Percentiles rank a stretch among this genome's conserved stretches.
Evolutionary conservation across 495 filamentous ascomycete genomes (phyloP).

Genomic region (Darksidea phi): DNA sequence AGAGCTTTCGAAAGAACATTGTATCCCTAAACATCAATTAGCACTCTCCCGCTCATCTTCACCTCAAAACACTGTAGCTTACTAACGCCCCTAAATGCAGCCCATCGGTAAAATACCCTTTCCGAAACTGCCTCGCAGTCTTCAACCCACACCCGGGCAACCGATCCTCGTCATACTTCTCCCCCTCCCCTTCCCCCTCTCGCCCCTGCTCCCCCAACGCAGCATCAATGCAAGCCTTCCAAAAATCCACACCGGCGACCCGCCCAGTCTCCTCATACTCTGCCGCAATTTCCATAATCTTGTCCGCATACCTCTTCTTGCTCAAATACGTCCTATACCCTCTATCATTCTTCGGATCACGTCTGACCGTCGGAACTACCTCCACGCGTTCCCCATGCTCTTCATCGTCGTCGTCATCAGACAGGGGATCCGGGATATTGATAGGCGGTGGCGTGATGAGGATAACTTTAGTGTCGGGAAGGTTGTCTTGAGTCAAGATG

Average conservation of each 20-base stretch:
- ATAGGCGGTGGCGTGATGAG: slow-evolving; percentile 41
- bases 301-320: slow-evolving; percentile 38
- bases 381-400: too few species aligned
- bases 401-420: slow-evolving; percentile 10
- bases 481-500: slow-evolving; percentile 27
- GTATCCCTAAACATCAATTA: slow-evolving; percentile 25
- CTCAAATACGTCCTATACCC: slow-evolving; percentile 37
- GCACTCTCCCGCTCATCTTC: background rate
- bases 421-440: slow-evolving; percentile 24
- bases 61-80: slow-evolving; percentile 5
- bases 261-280: slow-evolving; percentile 28
- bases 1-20: slow-evolving; percentile 26
- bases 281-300: slow-evolving; percentile 38
- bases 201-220: slow-evolving; percentile 26
- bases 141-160: slow-evolving; percentile 36
- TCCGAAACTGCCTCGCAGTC: slow-evolving; percentile 27
- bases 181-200: slow-evolving; percentile 15
- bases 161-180: slow-evolving; percentile 28
- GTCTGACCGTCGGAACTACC: too few species aligned
- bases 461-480: slow-evolving; percentile 35
- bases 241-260: slow-evolving; percentile 33
- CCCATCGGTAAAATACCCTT: slow-evolving; percentile 37
- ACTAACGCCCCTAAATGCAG: slow-evolving; percentile 34
- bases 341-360: slow-evolving; percentile 24
- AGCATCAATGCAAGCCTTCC: slow-evolving; percentile 33